Evolutionary conservation across 495 filamentous ascomycete genomes (phyloP), one percentile per base, ranked within the genome.

Genomic region (Neurospora sp.): DNA sequence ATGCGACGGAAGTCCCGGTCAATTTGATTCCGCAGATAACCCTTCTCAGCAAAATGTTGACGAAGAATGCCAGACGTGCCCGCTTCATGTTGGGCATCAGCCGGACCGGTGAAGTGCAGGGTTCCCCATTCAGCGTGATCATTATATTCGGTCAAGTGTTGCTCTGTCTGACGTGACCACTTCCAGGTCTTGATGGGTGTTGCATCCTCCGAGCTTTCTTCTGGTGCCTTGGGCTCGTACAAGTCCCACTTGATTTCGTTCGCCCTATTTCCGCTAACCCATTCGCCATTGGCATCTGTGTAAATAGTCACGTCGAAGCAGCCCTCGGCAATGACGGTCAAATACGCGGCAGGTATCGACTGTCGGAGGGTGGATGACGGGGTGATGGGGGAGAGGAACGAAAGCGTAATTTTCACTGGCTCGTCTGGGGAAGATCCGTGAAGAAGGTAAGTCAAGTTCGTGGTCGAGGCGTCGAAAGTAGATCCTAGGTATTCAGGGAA

Each of bases 71-170:
- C 84, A 8, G 93, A 91, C 31, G 89, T 89, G 12, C 94, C 94
- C 40, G 85, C 88, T 82, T 96, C 88, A 79, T 94, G 82, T 16
- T 80, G 72, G 9, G 87, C 87, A 75, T 89, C 88, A 76, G 84
- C 82, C 11, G 94, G 93, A 5, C 86, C 94, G 38, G 92, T 83
- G 69, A 89, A 94, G 80, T 94, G 89, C 69, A 97, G 79, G 7
- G 90, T 91, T 3, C 95, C 95, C 95, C 95, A 98, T 87, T 97
- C 94, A 0, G 92, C 87, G 39, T 90, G 90, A 75, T 97, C 94
- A 20, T 79, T 81, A 59, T 86, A 87, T 79, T 98, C 95, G 4
- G 90, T 91, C 42, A 97, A 84, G 11, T 91, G 82, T 76, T 91
- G 82, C 80, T 97, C 90, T 5, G 82, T 81, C 71, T 83, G 82